Evolutionary conservation across 129 eudicot genomes (phyloP), one percentile per base, ranked within the genome.

Genomic region (Flaveria trinervia): DNA sequence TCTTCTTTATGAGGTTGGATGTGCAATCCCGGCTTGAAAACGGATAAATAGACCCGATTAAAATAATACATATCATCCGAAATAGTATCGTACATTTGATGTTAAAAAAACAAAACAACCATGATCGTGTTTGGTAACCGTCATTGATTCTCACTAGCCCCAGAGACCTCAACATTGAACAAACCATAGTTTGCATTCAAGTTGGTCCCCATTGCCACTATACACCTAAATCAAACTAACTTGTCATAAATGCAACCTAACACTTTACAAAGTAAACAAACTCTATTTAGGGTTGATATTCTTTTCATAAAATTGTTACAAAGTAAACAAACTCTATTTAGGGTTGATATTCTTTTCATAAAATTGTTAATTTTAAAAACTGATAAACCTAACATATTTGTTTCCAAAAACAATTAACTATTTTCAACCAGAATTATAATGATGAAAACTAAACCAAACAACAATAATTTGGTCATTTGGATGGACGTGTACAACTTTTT

Each of bases 201-300:
- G 17, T 52, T 52, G 60, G 60, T n/a, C 60, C 60, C 25, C 60
- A 52, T 52, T 5, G 60, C 23, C 60, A 52, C 60, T 52, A 52
- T n/a, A 7, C 60, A 52, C 20, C 25, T 6, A 52, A 16, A 52
- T 52, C 23, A 52, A 52, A 52, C 23, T 52, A 52, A 52, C 23
- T 52, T 52, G 23, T 52, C 59, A 52, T 52, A 52, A 52, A 52
- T 5, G 6, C 20, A n/a, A 52, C 60, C 23, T 20, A 52, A 17
- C 60, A 5, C 23, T 52, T 52, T n/a, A 3, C 17, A 52, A 52
- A 52, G 25, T 8, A 52, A 52, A 52, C 60, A n/a, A 52, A 52
- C 22, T 52, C 22, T 52, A n/a, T 22, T 23, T 59, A 23, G 65
- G 36, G 36, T 22, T 23, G 65, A 23, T 59, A 59, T 22, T 59